phyloP scores from a whole-genome alignment of 805 yeast species.

The Zygosaccharomyces bailii region DNA sequence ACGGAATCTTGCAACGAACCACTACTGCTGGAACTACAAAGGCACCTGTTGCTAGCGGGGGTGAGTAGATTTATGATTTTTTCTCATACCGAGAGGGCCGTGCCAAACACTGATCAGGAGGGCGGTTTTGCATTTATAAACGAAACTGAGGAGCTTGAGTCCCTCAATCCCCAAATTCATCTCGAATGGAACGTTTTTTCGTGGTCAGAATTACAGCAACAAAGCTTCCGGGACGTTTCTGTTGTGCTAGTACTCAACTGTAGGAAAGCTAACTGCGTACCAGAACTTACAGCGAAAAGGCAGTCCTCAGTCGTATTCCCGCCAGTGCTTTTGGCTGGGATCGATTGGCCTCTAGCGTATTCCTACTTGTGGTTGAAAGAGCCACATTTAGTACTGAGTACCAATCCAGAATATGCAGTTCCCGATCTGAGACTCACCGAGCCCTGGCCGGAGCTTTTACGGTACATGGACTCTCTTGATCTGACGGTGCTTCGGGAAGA shows the following conservation, averaged over 20 bases:
- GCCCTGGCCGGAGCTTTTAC: conserved; percentile 69
- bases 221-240: conserved; percentile 1
- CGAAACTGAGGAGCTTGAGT: conserved; percentile 1
- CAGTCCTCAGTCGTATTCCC: neutral
- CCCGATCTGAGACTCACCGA: conserved; percentile 63
- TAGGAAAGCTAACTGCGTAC: neutral
- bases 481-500: conserved; percentile 41
- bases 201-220: neutral
- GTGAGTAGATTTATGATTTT: conserved; percentile 25
- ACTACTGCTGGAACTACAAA: conserved; percentile 63
- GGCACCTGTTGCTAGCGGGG: conserved; percentile 77
- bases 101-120: neutral
- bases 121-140: conserved; percentile 3
- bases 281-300: neutral
- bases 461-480: conserved; percentile 49
- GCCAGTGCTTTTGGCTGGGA: conserved; percentile 5
- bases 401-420: conserved; percentile 57
- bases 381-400: conserved; percentile 62
- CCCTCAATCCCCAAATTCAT: conserved; percentile 1
- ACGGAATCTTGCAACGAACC: conserved; percentile 49
- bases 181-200: conserved; percentile 1
- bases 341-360: conserved; percentile 1
- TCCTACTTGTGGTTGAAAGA: conserved; percentile 39
- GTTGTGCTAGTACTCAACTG: conserved; percentile 4
- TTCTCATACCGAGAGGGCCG: neutral